Percentiles rank a stretch among this genome's conserved stretches.
phyloP scores from a whole-genome alignment of 2,329 filamentous ascomycete species.

The Penicillium thymicola region DNA sequence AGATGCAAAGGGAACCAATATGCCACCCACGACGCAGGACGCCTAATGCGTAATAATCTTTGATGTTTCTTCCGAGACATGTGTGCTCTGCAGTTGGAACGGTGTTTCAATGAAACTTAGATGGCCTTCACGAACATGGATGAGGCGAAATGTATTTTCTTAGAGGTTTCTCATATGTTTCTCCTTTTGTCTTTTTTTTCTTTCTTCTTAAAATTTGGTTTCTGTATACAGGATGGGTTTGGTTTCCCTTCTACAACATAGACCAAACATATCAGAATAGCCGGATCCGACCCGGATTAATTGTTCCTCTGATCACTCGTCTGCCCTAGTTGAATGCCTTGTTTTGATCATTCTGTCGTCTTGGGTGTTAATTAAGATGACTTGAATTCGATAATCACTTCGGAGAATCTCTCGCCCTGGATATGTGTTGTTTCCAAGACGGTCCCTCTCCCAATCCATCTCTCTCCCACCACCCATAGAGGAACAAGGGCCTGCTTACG shows the following conservation, averaged over 20 bases:
- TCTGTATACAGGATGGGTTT: slow-evolving; percentile 6
- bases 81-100: background rate
- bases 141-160: slow-evolving; percentile 24
- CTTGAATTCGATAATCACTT: too few relatives aligned
- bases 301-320: background rate
- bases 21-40: background rate
- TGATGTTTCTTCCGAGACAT: background rate
- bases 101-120: slow-evolving; percentile 21
- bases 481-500: too few relatives aligned
- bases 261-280: background rate
- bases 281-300: background rate
- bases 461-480: too few relatives aligned
- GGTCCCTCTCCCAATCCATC: too few relatives aligned
- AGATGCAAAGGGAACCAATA: slow-evolving; percentile 1
- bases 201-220: background rate
- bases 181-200: slow-evolving; percentile 10
- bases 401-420: too few relatives aligned
- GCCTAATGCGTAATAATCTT: slow-evolving; percentile 8
- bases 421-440: too few relatives aligned
- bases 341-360: too few relatives aligned
- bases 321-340: too few relatives aligned
- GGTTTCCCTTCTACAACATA: background rate
- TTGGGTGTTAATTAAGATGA: too few relatives aligned
- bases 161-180: background rate
- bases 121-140: slow-evolving; percentile 26